These are phyloP conservation scores for Boletus fagicola DNA, from an alignment of 768 basidiomycete genomes.

Conservation along the genomic window DNA sequence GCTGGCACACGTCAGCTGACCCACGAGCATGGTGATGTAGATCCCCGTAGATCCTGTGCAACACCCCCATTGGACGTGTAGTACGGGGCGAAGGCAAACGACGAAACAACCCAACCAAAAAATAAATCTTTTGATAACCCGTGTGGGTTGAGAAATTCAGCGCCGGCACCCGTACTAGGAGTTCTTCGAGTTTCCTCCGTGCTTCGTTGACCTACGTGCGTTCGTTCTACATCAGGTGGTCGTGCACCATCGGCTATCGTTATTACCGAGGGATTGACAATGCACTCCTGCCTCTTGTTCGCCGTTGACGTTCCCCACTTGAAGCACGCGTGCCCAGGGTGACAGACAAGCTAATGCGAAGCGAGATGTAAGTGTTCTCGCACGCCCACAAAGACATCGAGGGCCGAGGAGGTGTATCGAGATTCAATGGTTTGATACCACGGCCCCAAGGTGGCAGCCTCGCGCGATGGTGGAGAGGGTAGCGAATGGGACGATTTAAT, in stretches of 20 bases:
- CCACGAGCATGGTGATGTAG: conserved; percentile 6
- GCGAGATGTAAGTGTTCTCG: neutral
- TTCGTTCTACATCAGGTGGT: neutral
- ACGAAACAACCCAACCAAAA: neutral
- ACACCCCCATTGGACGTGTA: neutral
- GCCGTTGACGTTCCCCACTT: neutral
- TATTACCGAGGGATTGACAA: neutral
- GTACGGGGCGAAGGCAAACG: neutral
- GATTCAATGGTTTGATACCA: conserved; percentile 3
- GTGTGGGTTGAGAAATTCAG: neutral
- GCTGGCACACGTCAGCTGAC: neutral
- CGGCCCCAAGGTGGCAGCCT: neutral
- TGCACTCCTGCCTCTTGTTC: neutral
- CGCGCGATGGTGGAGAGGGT: neutral
- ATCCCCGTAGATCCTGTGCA: conserved; percentile 9
- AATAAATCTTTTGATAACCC: neutral
- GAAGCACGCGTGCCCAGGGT: neutral
- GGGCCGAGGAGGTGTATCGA: neutral
- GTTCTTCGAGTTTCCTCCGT: too few relatives aligned
- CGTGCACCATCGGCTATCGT: neutral
- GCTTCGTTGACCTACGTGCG: neutral
- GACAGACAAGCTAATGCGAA: neutral
- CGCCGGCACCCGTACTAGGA: neutral
- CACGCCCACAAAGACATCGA: neutral
- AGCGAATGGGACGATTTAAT: conserved; percentile 4